Conservation (phyloP, 2,329 filamentous ascomycete genomes). For the Pseudogymnoascus sp. region DNA sequence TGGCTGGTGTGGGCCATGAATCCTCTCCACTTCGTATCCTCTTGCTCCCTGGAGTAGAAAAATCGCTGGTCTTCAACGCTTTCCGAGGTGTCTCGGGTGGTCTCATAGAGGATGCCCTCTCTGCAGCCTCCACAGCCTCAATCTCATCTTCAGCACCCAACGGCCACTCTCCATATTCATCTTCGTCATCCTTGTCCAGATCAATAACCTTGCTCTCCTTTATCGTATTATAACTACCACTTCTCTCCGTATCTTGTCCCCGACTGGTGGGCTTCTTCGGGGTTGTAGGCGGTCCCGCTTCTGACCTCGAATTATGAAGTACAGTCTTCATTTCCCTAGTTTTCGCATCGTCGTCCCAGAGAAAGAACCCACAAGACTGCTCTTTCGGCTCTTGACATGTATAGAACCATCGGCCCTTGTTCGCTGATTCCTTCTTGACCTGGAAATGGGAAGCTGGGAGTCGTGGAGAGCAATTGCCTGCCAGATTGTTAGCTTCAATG, state of each 20-base stretch:
- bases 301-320: conserved; percentile 39
- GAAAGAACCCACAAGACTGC: conserved; percentile 47
- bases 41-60: conserved; percentile 24
- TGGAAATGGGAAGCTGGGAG: conserved; percentile 42
- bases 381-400: conserved; percentile 41
- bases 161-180: conserved; percentile 24
- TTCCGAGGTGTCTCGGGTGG: conserved; percentile 24
- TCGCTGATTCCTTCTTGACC: conserved; percentile 42
- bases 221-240: not conserved
- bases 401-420: conserved; percentile 47
- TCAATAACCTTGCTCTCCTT: conserved; percentile 2
- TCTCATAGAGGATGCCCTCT: not conserved
- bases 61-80: conserved; percentile 14
- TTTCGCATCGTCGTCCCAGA: conserved; percentile 49
- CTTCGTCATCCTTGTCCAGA: conserved; percentile 17
- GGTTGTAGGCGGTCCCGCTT: conserved; percentile 19
- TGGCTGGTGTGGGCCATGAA: conserved; percentile 23
- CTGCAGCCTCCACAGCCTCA: conserved; percentile 15
- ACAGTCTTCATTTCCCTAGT: conserved; percentile 39
- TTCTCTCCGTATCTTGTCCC: not conserved
- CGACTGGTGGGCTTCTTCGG: conserved; percentile 12
- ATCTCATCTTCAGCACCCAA: conserved; percentile 20
- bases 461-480: conserved; percentile 45
- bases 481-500: not conserved
- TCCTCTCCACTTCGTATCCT: conserved; percentile 21